Evolutionary conservation across 1,284 basidiomycete genomes (phyloP).

Genomic region (Anthracocystis setariae): DNA sequence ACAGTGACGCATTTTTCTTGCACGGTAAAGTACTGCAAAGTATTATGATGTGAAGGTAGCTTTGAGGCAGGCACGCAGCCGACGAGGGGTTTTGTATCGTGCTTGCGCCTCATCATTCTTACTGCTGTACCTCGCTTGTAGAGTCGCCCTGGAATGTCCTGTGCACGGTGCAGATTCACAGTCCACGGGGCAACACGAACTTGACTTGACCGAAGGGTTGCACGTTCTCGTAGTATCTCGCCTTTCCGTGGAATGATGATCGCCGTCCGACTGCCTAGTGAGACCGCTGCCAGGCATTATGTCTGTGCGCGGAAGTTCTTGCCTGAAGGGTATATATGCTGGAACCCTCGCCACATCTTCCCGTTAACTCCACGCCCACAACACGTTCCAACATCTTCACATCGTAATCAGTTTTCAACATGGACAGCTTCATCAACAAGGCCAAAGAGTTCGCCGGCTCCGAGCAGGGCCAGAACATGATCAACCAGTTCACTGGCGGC

Average conservation of each 20-base stretch:
- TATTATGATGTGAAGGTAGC: too few species aligned
- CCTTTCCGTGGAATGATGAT: too few species aligned
- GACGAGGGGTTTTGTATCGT: not conserved
- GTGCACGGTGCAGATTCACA: not conserved
- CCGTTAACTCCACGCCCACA: not conserved
- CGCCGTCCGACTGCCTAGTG: not conserved
- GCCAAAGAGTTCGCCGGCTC: constrained; percentile 57
- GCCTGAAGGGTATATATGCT: not conserved
- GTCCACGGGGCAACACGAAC: too few species aligned
- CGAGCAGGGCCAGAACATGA: constrained; percentile 47
- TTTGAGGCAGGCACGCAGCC: not conserved
- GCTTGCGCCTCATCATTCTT: not conserved
- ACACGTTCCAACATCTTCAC: not conserved
- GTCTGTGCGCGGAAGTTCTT: not conserved
- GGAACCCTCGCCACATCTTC: not conserved
- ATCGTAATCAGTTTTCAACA: constrained; percentile 11
- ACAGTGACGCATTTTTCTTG: not conserved
- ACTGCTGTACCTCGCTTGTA: not conserved
- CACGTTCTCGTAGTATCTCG: too few species aligned
- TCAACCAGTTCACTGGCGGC: constrained; percentile 45
- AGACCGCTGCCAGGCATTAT: not conserved
- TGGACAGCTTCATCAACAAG: constrained; percentile 60
- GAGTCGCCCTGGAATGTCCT: not conserved
- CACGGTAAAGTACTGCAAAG: too few species aligned
- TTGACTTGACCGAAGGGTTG: too few species aligned